Evolutionary conservation across 441 rosid species (phyloP).

Genomic region (Melastoma candidum): DNA sequence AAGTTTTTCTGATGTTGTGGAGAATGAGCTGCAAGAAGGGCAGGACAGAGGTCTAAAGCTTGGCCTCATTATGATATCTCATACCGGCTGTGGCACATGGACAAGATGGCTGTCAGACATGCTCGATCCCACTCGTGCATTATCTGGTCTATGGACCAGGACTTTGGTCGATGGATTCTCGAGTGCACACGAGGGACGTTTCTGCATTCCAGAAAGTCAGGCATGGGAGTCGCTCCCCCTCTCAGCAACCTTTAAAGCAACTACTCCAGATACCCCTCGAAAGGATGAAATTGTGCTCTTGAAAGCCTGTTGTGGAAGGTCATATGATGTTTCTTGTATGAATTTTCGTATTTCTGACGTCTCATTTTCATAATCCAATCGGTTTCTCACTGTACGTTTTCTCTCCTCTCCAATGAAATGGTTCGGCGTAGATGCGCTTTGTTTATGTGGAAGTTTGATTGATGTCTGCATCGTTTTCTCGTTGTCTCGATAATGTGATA

Average conservation of each 20-base stretch:
- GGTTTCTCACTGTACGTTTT: no score
- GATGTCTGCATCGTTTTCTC: no score
- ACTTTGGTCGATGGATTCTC: conserved; percentile 53
- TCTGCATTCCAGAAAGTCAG: conserved; percentile 76
- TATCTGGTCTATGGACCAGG: conserved; percentile 47
- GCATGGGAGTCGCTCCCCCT: conserved; percentile 72
- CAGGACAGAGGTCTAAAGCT: conserved; percentile 18
- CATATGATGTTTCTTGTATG: background rate
- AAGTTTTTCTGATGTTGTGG: conserved; percentile 18
- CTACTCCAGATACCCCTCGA: conserved; percentile 24
- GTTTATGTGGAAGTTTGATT: no score
- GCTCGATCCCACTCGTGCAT: conserved; percentile 21
- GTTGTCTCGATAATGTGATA: no score
- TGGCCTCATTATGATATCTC: conserved; percentile 65
- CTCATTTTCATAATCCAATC: no score
- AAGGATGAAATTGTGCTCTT: conserved; percentile 47
- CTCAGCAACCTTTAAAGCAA: conserved; percentile 37
- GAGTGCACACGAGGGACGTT: conserved; percentile 42
- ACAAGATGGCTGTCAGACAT: conserved; percentile 25
- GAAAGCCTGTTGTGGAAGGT: conserved; percentile 74
- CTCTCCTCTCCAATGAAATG: no score
- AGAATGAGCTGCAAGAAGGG: conserved; percentile 11
- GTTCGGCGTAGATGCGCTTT: no score
- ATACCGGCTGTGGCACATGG: conserved; percentile 85
- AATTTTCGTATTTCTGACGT: background rate